Conservation (phyloP, 73 alveolate species). For the Tetrahymena borealis region DNA sequence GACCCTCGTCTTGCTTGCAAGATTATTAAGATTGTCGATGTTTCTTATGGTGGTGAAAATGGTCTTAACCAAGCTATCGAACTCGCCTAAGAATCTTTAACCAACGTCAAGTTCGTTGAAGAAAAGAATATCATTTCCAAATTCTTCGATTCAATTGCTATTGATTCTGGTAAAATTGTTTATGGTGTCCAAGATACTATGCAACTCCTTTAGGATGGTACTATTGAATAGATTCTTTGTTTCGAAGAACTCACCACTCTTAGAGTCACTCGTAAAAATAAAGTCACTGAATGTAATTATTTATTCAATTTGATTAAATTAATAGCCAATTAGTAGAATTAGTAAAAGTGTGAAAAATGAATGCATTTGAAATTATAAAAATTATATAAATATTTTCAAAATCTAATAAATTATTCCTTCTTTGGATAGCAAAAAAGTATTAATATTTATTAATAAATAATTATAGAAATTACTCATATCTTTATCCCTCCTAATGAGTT, state of each 20-base stretch:
- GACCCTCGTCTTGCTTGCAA: conserved; percentile 80
- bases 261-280: conserved; percentile 12
- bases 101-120: conserved; percentile 94
- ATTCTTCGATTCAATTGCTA: conserved; percentile 95
- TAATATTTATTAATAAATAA: no score
- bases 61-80: conserved; percentile 94
- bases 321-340: background rate
- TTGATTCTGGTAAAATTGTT: conserved; percentile 90
- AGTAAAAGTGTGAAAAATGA: conserved; percentile 27
- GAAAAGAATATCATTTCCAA: conserved; percentile 89
- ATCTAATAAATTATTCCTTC: no score
- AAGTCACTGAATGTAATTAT: conserved; percentile 40
- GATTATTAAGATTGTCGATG: conserved; percentile 87
- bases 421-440: no score
- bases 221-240: conserved; percentile 80
- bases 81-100: conserved; percentile 81
- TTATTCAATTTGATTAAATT: background rate
- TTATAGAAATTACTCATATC: background rate
- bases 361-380: conserved; percentile 49
- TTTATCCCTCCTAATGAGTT: background rate
- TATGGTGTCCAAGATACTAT: conserved; percentile 97
- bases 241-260: conserved; percentile 76
- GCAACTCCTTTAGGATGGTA: conserved; percentile 93
- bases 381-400: conserved; percentile 53
- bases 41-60: conserved; percentile 98